Conservation (phyloP, 345 rosid species). For the Brassica nigra region DNA sequence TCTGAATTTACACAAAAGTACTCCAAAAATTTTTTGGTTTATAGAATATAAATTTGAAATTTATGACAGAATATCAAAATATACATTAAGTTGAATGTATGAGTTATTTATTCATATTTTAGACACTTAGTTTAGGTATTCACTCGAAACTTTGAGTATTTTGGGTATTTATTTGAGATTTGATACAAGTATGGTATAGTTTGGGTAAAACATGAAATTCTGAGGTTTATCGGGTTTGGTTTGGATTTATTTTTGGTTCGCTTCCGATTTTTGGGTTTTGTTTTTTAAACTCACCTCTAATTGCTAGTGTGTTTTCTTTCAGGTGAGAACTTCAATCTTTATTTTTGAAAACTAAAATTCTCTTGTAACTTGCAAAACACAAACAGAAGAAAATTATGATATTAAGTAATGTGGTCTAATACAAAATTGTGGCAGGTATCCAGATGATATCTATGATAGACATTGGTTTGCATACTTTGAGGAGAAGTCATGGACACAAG, state of each 20-base stretch:
- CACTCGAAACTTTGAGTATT: background rate
- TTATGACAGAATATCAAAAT: background rate
- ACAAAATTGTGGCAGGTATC: slow-evolving; percentile 31
- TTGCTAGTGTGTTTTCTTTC: background rate
- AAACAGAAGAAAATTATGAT: background rate
- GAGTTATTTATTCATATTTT: background rate
- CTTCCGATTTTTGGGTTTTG: background rate
- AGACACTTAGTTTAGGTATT: background rate
- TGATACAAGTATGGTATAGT: background rate
- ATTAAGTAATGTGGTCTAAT: background rate
- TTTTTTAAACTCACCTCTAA: background rate
- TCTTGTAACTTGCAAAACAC: background rate
- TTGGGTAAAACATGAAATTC: background rate
- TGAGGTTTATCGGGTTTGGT: background rate
- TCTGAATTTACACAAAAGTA: background rate
- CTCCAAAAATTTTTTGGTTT: background rate
- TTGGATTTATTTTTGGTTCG: background rate
- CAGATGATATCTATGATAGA: slow-evolving; percentile 30
- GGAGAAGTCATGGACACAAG: slow-evolving; percentile 28
- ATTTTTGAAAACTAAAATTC: background rate
- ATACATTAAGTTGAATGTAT: background rate
- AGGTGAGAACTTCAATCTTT: background rate
- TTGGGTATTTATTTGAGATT: background rate
- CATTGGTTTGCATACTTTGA: slow-evolving; percentile 26
- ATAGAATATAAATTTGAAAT: background rate